A percentile compares a stretch with the other conserved stretches of the same genome.
These are phyloP conservation scores for Pseudonitzschia pungens DNA, from an alignment of 108 stramenopile genomes.

Conservation along the genomic window DNA sequence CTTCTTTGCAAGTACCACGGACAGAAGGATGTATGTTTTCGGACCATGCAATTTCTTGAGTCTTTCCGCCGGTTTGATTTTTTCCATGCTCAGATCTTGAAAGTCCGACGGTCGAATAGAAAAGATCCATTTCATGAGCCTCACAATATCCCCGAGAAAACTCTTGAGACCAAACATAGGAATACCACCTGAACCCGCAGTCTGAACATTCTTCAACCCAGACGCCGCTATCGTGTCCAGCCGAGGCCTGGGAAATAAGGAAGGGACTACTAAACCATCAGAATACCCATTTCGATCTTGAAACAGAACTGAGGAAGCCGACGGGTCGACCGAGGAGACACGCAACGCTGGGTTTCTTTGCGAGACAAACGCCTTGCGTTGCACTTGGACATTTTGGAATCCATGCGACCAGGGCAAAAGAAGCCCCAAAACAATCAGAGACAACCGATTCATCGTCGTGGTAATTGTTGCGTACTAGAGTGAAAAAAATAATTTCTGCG, in stretches of 20 bases:
- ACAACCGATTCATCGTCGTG: background rate
- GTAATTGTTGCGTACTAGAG: background rate
- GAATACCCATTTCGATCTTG: background rate
- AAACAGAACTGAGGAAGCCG: background rate
- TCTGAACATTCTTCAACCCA: slow-evolving; percentile 30
- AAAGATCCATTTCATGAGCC: background rate
- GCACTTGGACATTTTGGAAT: background rate
- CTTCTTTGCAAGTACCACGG: slow-evolving; percentile 21
- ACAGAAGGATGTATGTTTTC: slow-evolving; percentile 31
- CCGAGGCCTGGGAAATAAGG: slow-evolving; percentile 8
- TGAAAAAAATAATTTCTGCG: no score
- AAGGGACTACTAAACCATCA: background rate
- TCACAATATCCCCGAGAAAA: background rate
- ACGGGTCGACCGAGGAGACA: background rate
- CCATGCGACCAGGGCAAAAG: slow-evolving; percentile 12
- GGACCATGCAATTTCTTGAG: slow-evolving; percentile 38
- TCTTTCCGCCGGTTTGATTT: slow-evolving; percentile 14
- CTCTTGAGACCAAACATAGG: slow-evolving; percentile 10
- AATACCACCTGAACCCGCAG: slow-evolving; percentile 4
- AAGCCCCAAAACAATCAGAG: slow-evolving; percentile 10
- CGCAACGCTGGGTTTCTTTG: background rate
- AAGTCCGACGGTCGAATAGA: background rate
- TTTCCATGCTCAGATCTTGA: slow-evolving; percentile 10
- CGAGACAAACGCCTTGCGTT: background rate
- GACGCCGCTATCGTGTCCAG: slow-evolving; percentile 26